These are phyloP conservation scores for Gymnopilus dilepis DNA, from an alignment of 768 basidiomycete genomes.

Conservation along the genomic window DNA sequence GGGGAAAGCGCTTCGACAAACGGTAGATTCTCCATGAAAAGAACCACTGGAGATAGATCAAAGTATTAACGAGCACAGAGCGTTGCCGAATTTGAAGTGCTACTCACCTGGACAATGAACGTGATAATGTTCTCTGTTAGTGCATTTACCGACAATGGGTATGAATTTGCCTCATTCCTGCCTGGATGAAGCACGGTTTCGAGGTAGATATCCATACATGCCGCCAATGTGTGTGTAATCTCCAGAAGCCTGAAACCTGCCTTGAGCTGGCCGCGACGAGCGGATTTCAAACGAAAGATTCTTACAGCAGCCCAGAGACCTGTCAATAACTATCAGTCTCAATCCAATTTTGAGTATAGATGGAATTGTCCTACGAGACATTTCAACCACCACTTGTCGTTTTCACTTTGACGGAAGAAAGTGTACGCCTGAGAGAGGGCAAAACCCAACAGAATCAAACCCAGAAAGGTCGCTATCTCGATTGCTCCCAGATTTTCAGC, in stretches of 20 bases:
- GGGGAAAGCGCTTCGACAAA: constrained; percentile 7
- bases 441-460: background rate
- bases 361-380: background rate
- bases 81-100: background rate
- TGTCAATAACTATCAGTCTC: background rate
- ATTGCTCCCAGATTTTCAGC: constrained; percentile 7
- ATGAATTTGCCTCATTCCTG: constrained; percentile 23
- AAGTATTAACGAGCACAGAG: background rate
- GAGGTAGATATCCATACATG: constrained; percentile 23
- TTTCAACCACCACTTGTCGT: constrained; percentile 10
- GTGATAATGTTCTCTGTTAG: constrained; percentile 27
- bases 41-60: constrained; percentile 6
- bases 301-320: constrained; percentile 13
- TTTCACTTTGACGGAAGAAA: constrained; percentile 1
- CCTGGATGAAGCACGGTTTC: constrained; percentile 22
- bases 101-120: constrained; percentile 24
- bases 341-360: background rate
- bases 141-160: constrained; percentile 25
- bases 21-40: constrained; percentile 18
- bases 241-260: constrained; percentile 20
- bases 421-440: background rate
- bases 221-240: constrained; percentile 24
- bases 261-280: background rate
- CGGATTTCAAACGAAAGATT: too few relatives aligned
- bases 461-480: constrained; percentile 3